Base-by-base conservation (phyloP, 306 rosid genomes). In the Ochetophila trinervis region DNA sequence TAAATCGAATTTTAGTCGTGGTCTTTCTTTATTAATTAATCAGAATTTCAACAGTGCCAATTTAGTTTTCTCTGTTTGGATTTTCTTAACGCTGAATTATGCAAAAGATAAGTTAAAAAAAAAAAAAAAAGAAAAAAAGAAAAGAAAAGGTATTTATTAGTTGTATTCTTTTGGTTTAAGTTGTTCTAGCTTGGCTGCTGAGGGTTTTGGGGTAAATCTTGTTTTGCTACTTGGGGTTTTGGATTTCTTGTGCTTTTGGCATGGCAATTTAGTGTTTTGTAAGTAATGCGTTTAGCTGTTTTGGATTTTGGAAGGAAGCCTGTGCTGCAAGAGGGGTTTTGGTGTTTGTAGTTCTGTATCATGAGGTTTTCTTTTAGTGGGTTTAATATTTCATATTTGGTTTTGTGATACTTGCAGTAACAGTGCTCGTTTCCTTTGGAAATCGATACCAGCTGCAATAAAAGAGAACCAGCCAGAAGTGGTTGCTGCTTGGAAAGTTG, bases 401-500 rank as follows among this genome's bases (percentile, higher is more conserved):
- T 53, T 48, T 65, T 70, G 77, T 67, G 74, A 72, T 75, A 59
- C 53, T 78, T 86, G 79, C 95, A 94, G 99, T 67, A 90, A 88
- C 51, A 88, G 90, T 75, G 88, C 91, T 15, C 89, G 95, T 60
- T 94, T 88, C 81, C 88, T 94, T 10, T 94, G 99, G 99, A 90
- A 94, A 76, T 73, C 86, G 3, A 85, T 88, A 59, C 95, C 90
- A 56, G 60, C 87, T 17, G 70, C 81, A 4, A 62, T 86, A 63
- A 94, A 90, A 76, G 90, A 90, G 74, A 75, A 54, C 86, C 78
- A 79, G 24, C 90, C 81, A 4, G 97, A 90, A 81, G 68, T 90
- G 21, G 48, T 59, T 64, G 96, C 99, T 9, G 87, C 60, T 67
- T 94, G 96, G 99, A 81, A 77, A 69, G 86, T 90, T 60, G 87